These are phyloP conservation scores for Chaetomium strumarium DNA, from an alignment of 2,329 filamentous ascomycete species.

Conservation along the genomic window DNA sequence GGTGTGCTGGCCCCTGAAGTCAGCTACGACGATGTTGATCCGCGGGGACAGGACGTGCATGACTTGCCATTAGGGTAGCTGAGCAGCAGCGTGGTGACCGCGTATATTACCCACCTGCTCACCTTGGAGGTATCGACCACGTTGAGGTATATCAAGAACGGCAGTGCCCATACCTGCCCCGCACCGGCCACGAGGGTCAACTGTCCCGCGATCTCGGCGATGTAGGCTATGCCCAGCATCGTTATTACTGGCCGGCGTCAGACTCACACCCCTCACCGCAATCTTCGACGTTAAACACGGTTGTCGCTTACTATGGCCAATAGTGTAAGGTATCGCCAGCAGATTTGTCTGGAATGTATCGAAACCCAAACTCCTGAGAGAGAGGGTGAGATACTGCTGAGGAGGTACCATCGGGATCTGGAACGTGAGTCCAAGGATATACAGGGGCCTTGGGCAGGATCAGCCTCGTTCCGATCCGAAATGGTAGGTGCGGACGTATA, in stretches of 20 bases:
- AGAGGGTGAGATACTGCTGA: constrained; percentile 52
- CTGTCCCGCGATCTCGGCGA: constrained; percentile 42
- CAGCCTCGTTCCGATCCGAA: not conserved
- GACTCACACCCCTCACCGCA: not conserved
- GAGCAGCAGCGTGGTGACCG: constrained; percentile 38
- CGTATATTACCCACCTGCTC: constrained; percentile 38
- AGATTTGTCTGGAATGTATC: constrained; percentile 57
- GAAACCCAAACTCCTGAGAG: constrained; percentile 52
- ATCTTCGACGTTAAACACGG: too few relatives aligned
- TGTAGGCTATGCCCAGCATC: constrained; percentile 34
- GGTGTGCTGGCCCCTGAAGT: constrained; percentile 33
- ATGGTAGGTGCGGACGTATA: not conserved
- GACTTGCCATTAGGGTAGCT: constrained; percentile 36
- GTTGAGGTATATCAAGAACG: constrained; percentile 49
- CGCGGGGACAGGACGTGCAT: not conserved
- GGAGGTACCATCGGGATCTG: constrained; percentile 48
- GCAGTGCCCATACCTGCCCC: constrained; percentile 54
- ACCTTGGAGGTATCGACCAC: constrained; percentile 33
- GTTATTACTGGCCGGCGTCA: constrained; percentile 27
- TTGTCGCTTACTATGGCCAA: constrained; percentile 27
- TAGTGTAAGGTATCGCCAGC: constrained; percentile 51
- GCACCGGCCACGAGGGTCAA: constrained; percentile 44
- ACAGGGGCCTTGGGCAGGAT: constrained; percentile 36
- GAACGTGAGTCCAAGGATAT: constrained; percentile 47
- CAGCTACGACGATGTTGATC: not conserved